phyloP scores from a whole-genome alignment of 371 early-diverging fungal species.

The Mortierella sp. region DNA sequence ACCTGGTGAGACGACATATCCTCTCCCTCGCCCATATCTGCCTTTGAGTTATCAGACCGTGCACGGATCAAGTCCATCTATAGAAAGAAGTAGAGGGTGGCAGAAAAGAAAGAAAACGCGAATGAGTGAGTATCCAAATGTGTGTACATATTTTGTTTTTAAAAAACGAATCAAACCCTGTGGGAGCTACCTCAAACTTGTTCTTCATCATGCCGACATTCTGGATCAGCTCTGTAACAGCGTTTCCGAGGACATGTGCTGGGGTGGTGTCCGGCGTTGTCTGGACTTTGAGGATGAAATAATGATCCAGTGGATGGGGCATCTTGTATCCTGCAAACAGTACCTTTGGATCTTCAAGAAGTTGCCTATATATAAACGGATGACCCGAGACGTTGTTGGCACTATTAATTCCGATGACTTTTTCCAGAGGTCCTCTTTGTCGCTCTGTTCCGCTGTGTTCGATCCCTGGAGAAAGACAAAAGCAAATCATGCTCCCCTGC shows the following conservation, averaged over 20 bases:
- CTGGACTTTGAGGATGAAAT: conserved; percentile 90
- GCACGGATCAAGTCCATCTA: conserved; percentile 56
- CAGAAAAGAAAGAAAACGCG: neutral
- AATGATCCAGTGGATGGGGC: conserved; percentile 98
- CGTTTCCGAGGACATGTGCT: conserved; percentile 81
- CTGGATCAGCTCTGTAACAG: conserved; percentile 81
- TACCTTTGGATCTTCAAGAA: conserved; percentile 92
- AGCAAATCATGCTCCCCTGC: no score
- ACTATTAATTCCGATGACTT: no score
- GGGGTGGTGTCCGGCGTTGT: conserved; percentile 90
- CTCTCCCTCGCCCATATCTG: conserved; percentile 45
- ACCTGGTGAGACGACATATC: conserved; percentile 48
- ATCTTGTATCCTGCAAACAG: conserved; percentile 97
- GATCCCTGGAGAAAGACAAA: no score
- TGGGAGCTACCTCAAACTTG: conserved; percentile 75
- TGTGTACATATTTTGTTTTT: no score
- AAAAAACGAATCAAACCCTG: no score
- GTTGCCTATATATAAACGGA: conserved; percentile 67
- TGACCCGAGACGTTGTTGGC: no score
- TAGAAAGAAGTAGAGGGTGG: neutral
- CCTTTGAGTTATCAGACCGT: conserved; percentile 41
- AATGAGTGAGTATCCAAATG: neutral
- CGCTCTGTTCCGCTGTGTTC: no score
- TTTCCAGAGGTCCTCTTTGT: no score
- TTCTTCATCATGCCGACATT: conserved; percentile 84